These are phyloP conservation scores for Diaporthe batatas DNA, from an alignment of 2,329 filamentous ascomycete species.

Conservation along the genomic window DNA sequence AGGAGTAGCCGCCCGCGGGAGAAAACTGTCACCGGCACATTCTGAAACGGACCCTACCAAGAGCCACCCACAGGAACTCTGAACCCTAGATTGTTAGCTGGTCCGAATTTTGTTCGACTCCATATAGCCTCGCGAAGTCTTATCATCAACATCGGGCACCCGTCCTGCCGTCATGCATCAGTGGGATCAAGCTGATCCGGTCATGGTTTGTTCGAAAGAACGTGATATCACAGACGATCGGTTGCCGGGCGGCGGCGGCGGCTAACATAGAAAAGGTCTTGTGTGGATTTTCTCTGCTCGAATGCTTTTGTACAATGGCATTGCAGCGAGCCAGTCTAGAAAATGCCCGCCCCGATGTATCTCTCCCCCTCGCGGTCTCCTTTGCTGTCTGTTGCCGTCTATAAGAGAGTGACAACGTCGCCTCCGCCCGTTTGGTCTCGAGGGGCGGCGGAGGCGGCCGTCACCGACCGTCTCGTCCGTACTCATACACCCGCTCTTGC, in stretches of 20 bases:
- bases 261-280: slow-evolving; percentile 39
- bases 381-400: slow-evolving; percentile 36
- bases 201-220: neutral
- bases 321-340: slow-evolving; percentile 44
- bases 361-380: neutral
- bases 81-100: neutral
- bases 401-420: slow-evolving; percentile 37
- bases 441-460: slow-evolving; percentile 16
- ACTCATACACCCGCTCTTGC: slow-evolving; percentile 38
- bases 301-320: slow-evolving; percentile 46
- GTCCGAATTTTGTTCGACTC: neutral
- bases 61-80: neutral
- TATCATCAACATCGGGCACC: neutral
- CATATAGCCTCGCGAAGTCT: neutral
- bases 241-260: slow-evolving; percentile 38
- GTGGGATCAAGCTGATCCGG: neutral
- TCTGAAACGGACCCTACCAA: slow-evolving; percentile 41
- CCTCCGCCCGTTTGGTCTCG: neutral
- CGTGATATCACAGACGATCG: neutral
- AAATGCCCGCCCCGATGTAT: slow-evolving; percentile 39
- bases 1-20: slow-evolving; percentile 33
- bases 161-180: neutral
- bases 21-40: slow-evolving; percentile 8
- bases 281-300: slow-evolving; percentile 43
- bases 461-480: slow-evolving; percentile 15